Evolutionary conservation across 768 basidiomycete genomes (phyloP), one percentile per base, ranked within the genome.

Genomic region (Mycena alexandri): DNA sequence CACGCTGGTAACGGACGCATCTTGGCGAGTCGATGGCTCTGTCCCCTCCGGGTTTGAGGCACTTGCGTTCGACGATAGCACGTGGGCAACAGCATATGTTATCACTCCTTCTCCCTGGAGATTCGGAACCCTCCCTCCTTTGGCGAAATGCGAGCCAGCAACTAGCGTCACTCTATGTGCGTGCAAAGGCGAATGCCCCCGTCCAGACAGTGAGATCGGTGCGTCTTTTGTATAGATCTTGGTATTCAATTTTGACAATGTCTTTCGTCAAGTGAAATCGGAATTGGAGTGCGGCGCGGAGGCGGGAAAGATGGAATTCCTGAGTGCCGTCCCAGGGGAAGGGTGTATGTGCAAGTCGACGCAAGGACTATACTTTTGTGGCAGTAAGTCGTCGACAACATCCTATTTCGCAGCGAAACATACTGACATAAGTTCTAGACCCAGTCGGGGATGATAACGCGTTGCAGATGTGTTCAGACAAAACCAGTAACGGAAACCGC

Each of bases 311-410:
- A n/a, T 36, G 16, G 51, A 34, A 55, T 55, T 25, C 16, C 54
- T 55, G 38, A 55, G 54, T 24, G 54, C 54, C 41, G 54, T 55
- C 22, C 54, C 54, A 9, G 54, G 54, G 13, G 54, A 24, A 24
- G 54, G 54, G 22, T 55, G 54, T 42, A 38, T 55, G 17, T 55
- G 38, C 41, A 17, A 24, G 17, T 42, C 54, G 54, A 24, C 41
- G 41, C 41, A 4, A 0, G 24, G 22, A 3, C 21, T 21, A 24
- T 24, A 6, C 21, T 55, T 25, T 24, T 55, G 54, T 21, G 54
- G 54, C 24, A 24, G 54, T 55, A 41, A 42, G 54, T 38, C 12
- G 14, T 38, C 11, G 16, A 25, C 54, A 42, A 22, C 17, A 41
- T 42, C 22, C 22, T 5, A 21, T 7, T 41, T 29, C 29, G 3